phyloP scores from a whole-genome alignment of 2,329 filamentous ascomycete genomes.

The Talaromyces albobiverticillius region DNA sequence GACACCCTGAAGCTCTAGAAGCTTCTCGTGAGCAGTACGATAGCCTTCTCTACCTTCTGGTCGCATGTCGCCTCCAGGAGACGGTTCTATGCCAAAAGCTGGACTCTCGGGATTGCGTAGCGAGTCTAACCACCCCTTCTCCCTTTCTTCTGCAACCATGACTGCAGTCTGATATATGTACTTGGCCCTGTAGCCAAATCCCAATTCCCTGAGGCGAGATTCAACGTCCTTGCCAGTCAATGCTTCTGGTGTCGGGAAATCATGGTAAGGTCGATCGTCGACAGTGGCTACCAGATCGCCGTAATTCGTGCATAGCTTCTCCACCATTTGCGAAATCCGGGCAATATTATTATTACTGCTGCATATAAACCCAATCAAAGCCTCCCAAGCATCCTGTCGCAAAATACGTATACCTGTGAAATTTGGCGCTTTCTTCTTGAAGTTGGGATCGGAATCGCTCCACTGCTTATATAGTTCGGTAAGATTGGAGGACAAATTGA shows the following conservation, averaged over 20 bases:
- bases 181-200: slow-evolving; percentile 91
- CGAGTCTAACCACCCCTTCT: slow-evolving; percentile 70
- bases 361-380: slow-evolving; percentile 91
- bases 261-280: slow-evolving; percentile 71
- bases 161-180: slow-evolving; percentile 85
- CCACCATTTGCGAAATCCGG: slow-evolving; percentile 93
- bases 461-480: slow-evolving; percentile 77
- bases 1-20: slow-evolving; percentile 79
- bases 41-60: slow-evolving; percentile 63
- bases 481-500: slow-evolving; percentile 79
- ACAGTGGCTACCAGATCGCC: slow-evolving; percentile 72
- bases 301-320: slow-evolving; percentile 85
- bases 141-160: slow-evolving; percentile 66
- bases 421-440: slow-evolving; percentile 77
- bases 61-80: slow-evolving; percentile 47
- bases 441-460: slow-evolving; percentile 82
- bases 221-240: slow-evolving; percentile 77
- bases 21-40: slow-evolving; percentile 72
- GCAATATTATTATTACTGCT: slow-evolving; percentile 98
- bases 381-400: slow-evolving; percentile 94
- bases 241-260: slow-evolving; percentile 75
- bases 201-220: slow-evolving; percentile 71
- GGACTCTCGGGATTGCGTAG: slow-evolving; percentile 75
- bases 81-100: slow-evolving; percentile 49
- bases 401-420: slow-evolving; percentile 92